These are phyloP conservation scores for Marasmius fiardii DNA, from an alignment of 1,284 basidiomycete genomes.

Conservation along the genomic window DNA sequence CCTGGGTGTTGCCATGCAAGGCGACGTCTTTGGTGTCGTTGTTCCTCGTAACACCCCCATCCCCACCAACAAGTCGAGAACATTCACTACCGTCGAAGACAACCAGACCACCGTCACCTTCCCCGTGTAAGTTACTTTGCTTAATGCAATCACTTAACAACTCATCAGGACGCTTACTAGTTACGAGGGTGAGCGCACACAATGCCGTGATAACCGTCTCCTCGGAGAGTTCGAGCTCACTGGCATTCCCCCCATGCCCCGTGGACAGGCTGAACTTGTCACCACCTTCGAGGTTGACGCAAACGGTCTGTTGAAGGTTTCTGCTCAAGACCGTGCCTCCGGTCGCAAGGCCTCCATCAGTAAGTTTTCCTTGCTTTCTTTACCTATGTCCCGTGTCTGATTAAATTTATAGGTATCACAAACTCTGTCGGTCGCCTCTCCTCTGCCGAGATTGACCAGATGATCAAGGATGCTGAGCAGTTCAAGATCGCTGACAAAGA, in stretches of 20 bases:
- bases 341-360: constrained; percentile 97
- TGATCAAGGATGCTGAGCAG: constrained; percentile 98
- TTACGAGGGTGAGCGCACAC: constrained; percentile 96
- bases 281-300: constrained; percentile 98
- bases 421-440: constrained; percentile 97
- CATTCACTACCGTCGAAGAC: constrained; percentile 97
- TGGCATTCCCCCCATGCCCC: constrained; percentile 95
- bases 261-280: constrained; percentile 94
- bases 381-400: constrained; percentile 7
- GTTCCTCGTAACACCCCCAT: constrained; percentile 97
- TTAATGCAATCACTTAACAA: background rate
- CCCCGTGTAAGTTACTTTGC: constrained; percentile 69
- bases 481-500: constrained; percentile 97
- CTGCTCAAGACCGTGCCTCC: constrained; percentile 91
- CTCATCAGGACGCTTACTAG: constrained; percentile 28
- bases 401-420: constrained; percentile 62
- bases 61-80: constrained; percentile 94
- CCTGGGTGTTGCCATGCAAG: constrained; percentile 98
- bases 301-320: constrained; percentile 95
- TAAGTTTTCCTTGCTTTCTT: constrained; percentile 30
- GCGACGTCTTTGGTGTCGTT: constrained; percentile 95
- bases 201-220: constrained; percentile 95
- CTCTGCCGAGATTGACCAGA: constrained; percentile 92
- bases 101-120: constrained; percentile 98
- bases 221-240: constrained; percentile 98